Conservation (phyloP, 352 stramenopile genomes). For the Phytophthora citrophthora region DNA sequence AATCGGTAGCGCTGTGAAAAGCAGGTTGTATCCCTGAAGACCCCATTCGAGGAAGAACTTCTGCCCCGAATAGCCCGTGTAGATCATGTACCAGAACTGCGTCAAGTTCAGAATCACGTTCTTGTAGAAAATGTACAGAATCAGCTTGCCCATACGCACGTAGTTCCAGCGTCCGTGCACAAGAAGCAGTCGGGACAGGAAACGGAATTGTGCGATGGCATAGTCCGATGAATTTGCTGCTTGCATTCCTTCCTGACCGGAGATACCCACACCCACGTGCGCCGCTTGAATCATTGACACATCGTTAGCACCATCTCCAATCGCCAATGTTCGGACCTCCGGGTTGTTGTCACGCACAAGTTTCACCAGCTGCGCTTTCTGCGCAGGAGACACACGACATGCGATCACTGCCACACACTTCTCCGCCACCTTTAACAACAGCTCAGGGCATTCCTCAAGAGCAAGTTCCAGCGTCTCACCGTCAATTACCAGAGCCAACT, state of each 20-base stretch:
- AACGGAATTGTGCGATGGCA: constrained; percentile 95
- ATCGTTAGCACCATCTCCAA: constrained; percentile 96
- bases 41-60: constrained; percentile 90
- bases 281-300: constrained; percentile 96
- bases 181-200: constrained; percentile 90
- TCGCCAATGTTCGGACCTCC: constrained; percentile 85
- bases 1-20: constrained; percentile 89
- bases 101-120: constrained; percentile 96
- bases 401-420: constrained; percentile 92
- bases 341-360: constrained; percentile 92
- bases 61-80: constrained; percentile 87
- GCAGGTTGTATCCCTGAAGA: constrained; percentile 89
- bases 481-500: constrained; percentile 79
- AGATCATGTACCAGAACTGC: constrained; percentile 96
- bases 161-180: constrained; percentile 96
- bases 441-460: constrained; percentile 72
- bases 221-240: constrained; percentile 95
- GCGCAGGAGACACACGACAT: constrained; percentile 92
- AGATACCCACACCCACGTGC: constrained; percentile 94
- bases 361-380: constrained; percentile 94
- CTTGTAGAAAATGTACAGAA: constrained; percentile 96
- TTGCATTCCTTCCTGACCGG: constrained; percentile 93
- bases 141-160: constrained; percentile 92
- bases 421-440: constrained; percentile 79
- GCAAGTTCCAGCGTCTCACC: constrained; percentile 83